Evolutionary conservation across 495 filamentous ascomycete genomes (phyloP), one percentile per base, ranked within the genome.

Genomic region (Zalerion maritima): DNA sequence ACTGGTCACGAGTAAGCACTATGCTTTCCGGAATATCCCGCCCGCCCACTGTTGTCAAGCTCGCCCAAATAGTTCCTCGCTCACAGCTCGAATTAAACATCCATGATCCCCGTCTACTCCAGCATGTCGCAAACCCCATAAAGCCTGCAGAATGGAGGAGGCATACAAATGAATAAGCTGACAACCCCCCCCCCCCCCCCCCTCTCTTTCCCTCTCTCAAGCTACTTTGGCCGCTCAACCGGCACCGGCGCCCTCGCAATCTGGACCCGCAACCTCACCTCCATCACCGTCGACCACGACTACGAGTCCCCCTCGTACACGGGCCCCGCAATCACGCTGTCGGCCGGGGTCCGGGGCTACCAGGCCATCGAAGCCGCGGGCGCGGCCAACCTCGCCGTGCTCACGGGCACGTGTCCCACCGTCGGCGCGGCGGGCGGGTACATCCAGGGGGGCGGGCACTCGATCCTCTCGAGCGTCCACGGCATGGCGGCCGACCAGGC

Each of bases 371-470:
- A 45, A 41, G 34, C 56, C 35, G 43, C 58, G 36, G 29, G 59
- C 29, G 21, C 64, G 43, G 26, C 63, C 39, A 58, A 60, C 2
- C 54, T 67, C n/a, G 57, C 51, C 14, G 60, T 67, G 15, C 55
- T 77, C 5, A 58, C 58, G 1, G 57, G 60, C 11, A 55, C 57
- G 35, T 56, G 50, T 32, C 43, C 55, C 14, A 62, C 54, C 10
- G 60, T 64, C 10, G 60, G 60, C 18, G 46, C 59, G 5, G 47
- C 56, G 13, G 69, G 68, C n/a, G 68, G 70, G 11, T 58, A 64
- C 24, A 50, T 64, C 11, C 64, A 69, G 30, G 66, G 65, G 11
- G 69, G 69, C n/a, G 70, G 70, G 10, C 68, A 73, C 32, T 65
- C 69, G 0, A 62, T 66, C 0, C 39, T 69, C 10, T 65, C 62